These are phyloP conservation scores for Ambrosia trifida DNA, from an alignment of 129 eudicot species.

Conservation along the genomic window DNA sequence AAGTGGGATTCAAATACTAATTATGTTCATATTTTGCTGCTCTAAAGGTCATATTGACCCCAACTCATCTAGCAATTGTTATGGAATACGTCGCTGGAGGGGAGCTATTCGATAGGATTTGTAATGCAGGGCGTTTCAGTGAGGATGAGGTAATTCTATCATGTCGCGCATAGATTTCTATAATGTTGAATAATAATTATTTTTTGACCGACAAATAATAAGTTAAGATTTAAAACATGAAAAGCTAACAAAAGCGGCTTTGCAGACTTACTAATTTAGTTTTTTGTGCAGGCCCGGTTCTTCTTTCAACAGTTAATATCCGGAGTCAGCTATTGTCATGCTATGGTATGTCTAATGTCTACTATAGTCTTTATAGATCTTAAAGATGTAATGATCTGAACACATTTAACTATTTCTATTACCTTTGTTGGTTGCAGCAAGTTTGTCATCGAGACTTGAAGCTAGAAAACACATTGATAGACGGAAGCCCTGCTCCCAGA, in stretches of 20 bases:
- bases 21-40: conserved; percentile 13
- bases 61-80: conserved; percentile 65
- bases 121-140: conserved; percentile 53
- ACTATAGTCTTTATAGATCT: background rate
- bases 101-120: conserved; percentile 64
- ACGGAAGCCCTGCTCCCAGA: conserved; percentile 74
- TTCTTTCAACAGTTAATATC: conserved; percentile 61
- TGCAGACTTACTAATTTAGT: background rate
- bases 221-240: background rate
- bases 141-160: conserved; percentile 56
- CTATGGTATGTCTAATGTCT: conserved; percentile 44
- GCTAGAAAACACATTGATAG: conserved; percentile 72
- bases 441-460: conserved; percentile 81
- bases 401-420: background rate
- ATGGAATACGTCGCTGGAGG: conserved; percentile 79
- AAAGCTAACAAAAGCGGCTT: background rate
- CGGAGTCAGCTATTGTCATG: conserved; percentile 68
- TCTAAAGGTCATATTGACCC: conserved; percentile 54
- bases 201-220: no score
- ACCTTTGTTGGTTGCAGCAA: conserved; percentile 50
- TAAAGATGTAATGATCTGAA: conserved; percentile 1
- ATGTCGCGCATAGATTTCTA: background rate
- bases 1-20: background rate
- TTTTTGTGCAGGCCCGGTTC: conserved; percentile 48
- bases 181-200: background rate